Evolutionary conservation across 495 filamentous ascomycete species (phyloP), one percentile per base, ranked within the genome.

Genomic region (Lentithecium fluviatile): DNA sequence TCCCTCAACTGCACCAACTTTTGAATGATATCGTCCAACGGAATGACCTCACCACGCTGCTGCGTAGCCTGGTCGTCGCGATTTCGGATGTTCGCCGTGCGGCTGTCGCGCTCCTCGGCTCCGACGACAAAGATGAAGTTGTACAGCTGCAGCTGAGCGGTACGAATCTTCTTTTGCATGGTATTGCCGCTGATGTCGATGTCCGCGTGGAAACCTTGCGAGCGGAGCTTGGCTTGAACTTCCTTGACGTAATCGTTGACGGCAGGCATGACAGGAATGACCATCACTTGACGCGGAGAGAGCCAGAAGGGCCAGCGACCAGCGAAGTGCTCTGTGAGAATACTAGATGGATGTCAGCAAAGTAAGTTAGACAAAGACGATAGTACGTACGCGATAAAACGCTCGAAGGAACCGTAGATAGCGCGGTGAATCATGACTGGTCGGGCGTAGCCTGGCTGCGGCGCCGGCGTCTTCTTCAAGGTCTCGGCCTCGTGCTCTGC

Each of bases 291-390:
- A 19, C 93, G 85, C 24, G 94, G 94, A 63, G 86, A 92, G 58
- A 98, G 75, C 94, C 94, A 98, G 82, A 97, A 96, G 0, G 94
- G 94, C 93, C 93, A 97, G 76, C 96, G 96, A 63, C 94, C 94
- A 40, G 79, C 94, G 70, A 96, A 98, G 73, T 97, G 94, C 77
- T 98, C 94, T 23, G 80, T 91, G 56, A 97, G 76, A 63, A 98
- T 95, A 54, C 87, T 94, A 58, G 17, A 38, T 52, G 1, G 1
- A 13, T 38, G n/a, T 34, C 51, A 47, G 38, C 24, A 54, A 24
- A 2, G 38, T 23, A 8, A 26, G 46, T 19, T 12, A 11, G 23
- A 5, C 17, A 3, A 19, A 17, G 13, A 11, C 1, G 24, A 47
- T 0, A 36, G 19, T 20, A 60, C 56, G 45, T 60, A 65, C 56